A percentile compares a stretch with the other conserved stretches of the same genome.
These are phyloP conservation scores for Citrullus colocynthis DNA, from an alignment of 306 rosid genomes.

Conservation along the genomic window DNA sequence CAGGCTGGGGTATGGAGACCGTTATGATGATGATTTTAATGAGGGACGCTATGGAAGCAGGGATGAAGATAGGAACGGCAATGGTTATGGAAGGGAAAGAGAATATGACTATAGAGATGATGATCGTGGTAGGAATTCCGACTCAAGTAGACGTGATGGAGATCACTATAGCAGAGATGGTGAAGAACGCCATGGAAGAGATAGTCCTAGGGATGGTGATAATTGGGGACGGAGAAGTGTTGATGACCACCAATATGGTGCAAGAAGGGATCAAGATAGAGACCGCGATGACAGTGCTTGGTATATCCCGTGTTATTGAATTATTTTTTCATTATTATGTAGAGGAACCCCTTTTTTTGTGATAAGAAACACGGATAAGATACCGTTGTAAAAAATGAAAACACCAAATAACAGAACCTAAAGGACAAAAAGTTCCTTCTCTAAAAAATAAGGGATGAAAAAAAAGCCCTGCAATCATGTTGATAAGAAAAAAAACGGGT, in stretches of 20 bases:
- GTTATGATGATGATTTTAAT: constrained; percentile 58
- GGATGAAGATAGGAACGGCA: constrained; percentile 47
- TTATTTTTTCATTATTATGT: neutral
- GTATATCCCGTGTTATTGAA: constrained; percentile 38
- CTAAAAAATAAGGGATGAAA: neutral
- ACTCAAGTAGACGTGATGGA: constrained; percentile 61
- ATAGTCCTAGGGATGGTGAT: constrained; percentile 68
- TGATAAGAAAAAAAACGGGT: neutral
- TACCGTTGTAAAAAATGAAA: neutral
- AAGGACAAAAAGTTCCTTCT: neutral
- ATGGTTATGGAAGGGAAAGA: constrained; percentile 62
- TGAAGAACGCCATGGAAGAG: constrained; percentile 54
- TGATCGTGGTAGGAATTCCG: constrained; percentile 40
- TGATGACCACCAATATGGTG: constrained; percentile 54
- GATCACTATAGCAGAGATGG: constrained; percentile 72
- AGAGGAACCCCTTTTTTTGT: neutral
- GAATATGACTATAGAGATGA: constrained; percentile 76
- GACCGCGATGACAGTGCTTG: constrained; percentile 74
- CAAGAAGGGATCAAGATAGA: constrained; percentile 76
- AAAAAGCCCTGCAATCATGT: neutral
- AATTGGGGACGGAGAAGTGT: constrained; percentile 59
- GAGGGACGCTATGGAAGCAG: constrained; percentile 49
- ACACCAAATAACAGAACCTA: neutral
- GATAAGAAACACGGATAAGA: neutral
- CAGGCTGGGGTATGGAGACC: constrained; percentile 63